Evolutionary conservation across 345 rosid species (phyloP), one percentile per base, ranked within the genome.

Genomic region (Syzygium aqueum): DNA sequence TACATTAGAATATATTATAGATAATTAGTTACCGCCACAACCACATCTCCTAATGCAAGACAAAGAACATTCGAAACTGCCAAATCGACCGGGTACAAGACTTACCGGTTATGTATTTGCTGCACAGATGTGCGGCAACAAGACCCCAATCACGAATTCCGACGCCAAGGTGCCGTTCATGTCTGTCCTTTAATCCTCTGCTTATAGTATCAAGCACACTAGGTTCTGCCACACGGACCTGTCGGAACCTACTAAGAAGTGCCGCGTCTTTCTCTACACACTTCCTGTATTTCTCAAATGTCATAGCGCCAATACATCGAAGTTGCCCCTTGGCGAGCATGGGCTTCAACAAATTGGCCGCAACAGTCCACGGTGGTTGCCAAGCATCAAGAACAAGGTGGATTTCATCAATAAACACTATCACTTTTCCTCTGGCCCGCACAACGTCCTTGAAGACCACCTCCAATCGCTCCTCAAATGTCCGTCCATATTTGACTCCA

Each of bases 251-350:
- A 87, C 97, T 95, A 88, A 93, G 96, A 51, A 96, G 95, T 22
- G 98, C 97, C 43, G 98, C 98, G 90, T 97, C 99, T 90, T 96
- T 96, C 94, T 97, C 99, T 88, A 95, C 98, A 86, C 94, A 97
- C 86, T 96, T 97, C 86, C 97, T 92, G 28, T 97, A 96, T 86
- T 95, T 97, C 89, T 97, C 96, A 30, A 96, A 92, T 0, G 98
- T 97, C 8, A 96, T 96, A 28, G 99, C 98, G 28, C 98, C 99
- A 86, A 97, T 96, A 73, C 98, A 96, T 52, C 98, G 91, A 10
- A 97, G 95, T 90, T 95, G 98, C 33, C 98, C 98, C 90, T 97
- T 93, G 51, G 98, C 98, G 86, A 97, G 95, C 99, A 96, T 96
- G 0, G 98, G 98, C 92, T 96, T 97, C 53, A 97, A 93, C 51